Base-by-base conservation (phyloP, 257 asterid genomes). In the Datura wrightii region DNA sequence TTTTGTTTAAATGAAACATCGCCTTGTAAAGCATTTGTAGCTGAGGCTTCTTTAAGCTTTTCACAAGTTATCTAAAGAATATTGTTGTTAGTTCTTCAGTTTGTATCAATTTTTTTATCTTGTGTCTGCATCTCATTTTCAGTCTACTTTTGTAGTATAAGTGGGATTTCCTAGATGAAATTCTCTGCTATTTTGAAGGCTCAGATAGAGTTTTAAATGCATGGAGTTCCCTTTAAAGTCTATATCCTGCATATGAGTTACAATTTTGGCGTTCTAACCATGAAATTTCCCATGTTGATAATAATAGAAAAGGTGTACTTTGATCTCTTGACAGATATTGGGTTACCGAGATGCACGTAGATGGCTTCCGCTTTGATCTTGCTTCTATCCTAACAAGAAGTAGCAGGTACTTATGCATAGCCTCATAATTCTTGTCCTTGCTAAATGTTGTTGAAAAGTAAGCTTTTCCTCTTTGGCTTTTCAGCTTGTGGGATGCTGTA, bases 321-420 rank as follows among this genome's bases (percentile, higher is more conserved):
- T 91, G 80, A 85, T 85, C 85, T 86, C 80, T 86, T 70, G 84
- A 86, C 96, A 97, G 99, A 90, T 95, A 97, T 87, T 97, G 99
- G 99, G 99, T 90, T 83, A 91, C 92, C 18, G 98, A 97, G 80
- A 95, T 95, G 98, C 99, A 97, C 72, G 90, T 97, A 6, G 99
- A 97, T 87, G 99, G 99, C 85, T 97, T 97, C 89, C 97, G 98
- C 79, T 95, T 97, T 86, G 99, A 97, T 91, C 99, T 97, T 86
- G 98, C 98, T 86, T 95, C 99, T 81, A 97, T 97, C 89, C 54
- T 95, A 89, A 93, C 99, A 62, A 92, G 99, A 91, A 94, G 99
- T 89, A 91, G 97, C 99, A 93, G 98, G 98, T 95, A 84, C 76
- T 85, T 80, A 87, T 85, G 76, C 71, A 5, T 59, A 82, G 62